Evolutionary conservation across 495 filamentous ascomycete species (phyloP).

Genomic region (Xylaria grammica): DNA sequence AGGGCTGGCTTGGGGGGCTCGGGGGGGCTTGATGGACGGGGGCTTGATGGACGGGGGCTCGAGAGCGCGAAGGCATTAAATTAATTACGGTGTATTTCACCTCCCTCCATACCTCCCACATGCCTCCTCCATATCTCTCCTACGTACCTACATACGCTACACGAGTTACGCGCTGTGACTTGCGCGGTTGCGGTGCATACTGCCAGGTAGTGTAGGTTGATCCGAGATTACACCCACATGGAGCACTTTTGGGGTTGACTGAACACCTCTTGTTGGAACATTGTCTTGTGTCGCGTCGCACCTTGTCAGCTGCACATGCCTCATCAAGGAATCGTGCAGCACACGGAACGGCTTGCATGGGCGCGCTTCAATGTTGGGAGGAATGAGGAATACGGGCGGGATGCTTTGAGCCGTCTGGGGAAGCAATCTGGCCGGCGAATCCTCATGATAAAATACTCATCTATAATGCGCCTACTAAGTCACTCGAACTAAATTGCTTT

Average conservation of each 20-base stretch:
- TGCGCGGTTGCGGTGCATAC: too few relatives aligned
- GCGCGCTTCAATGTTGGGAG: conserved; percentile 1
- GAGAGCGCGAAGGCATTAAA: too few relatives aligned
- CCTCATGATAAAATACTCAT: too few relatives aligned
- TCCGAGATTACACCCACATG: neutral
- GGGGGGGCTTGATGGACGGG: too few relatives aligned
- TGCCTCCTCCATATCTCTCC: too few relatives aligned
- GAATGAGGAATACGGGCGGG: neutral
- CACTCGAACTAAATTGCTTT: neutral
- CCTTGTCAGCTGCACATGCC: conserved; percentile 14
- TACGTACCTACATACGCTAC: too few relatives aligned
- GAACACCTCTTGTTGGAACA: neutral
- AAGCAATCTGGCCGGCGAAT: conserved; percentile 5
- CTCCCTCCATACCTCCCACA: too few relatives aligned
- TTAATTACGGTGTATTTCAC: too few relatives aligned
- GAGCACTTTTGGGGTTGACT: neutral
- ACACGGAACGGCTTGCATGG: conserved; percentile 16
- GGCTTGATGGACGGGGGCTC: too few relatives aligned
- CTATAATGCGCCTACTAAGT: too few relatives aligned
- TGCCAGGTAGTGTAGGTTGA: neutral
- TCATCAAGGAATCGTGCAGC: conserved; percentile 18
- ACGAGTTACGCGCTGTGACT: too few relatives aligned
- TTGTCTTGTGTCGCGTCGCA: conserved; percentile 9
- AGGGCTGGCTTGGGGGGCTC: too few relatives aligned
- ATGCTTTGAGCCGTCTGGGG: conserved; percentile 16